phyloP scores from a whole-genome alignment of 495 filamentous ascomycete species.

The Xanthoparmelia taractica region DNA sequence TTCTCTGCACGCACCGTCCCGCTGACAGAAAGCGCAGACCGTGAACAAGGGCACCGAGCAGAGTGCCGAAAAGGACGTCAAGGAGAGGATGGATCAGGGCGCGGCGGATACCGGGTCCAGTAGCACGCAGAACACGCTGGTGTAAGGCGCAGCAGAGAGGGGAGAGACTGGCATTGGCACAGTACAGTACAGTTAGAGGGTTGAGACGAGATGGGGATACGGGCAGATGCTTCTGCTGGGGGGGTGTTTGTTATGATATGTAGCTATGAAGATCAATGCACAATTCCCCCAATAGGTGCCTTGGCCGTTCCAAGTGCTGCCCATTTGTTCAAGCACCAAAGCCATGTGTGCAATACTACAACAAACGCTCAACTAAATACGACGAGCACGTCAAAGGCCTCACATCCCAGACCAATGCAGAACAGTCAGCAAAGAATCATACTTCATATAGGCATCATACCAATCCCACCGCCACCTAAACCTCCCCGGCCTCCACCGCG shows the following conservation, averaged over 20 bases:
- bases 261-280: neutral
- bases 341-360: slow-evolving; percentile 1
- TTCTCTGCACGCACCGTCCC: too few species aligned
- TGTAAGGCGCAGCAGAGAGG: slow-evolving; percentile 1
- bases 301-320: neutral
- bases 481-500: slow-evolving; percentile 9
- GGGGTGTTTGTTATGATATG: neutral
- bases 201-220: neutral
- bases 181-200: too few species aligned
- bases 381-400: neutral
- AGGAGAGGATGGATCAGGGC: slow-evolving; percentile 4
- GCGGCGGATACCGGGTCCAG: slow-evolving; percentile 3
- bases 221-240: neutral
- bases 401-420: slow-evolving; percentile 2
- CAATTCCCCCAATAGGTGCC: neutral
- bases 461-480: slow-evolving; percentile 29
- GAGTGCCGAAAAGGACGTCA: slow-evolving; percentile 6
- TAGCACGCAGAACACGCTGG: slow-evolving; percentile 10
- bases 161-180: neutral
- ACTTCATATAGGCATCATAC: slow-evolving; percentile 37
- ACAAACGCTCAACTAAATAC: neutral
- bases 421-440: neutral
- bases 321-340: neutral
- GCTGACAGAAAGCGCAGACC: slow-evolving; percentile 4
- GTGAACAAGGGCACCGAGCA: slow-evolving; percentile 8